Evolutionary conservation across 495 filamentous ascomycete species (phyloP), one percentile per base, ranked within the genome.

Genomic region (Immersiella caudata): DNA sequence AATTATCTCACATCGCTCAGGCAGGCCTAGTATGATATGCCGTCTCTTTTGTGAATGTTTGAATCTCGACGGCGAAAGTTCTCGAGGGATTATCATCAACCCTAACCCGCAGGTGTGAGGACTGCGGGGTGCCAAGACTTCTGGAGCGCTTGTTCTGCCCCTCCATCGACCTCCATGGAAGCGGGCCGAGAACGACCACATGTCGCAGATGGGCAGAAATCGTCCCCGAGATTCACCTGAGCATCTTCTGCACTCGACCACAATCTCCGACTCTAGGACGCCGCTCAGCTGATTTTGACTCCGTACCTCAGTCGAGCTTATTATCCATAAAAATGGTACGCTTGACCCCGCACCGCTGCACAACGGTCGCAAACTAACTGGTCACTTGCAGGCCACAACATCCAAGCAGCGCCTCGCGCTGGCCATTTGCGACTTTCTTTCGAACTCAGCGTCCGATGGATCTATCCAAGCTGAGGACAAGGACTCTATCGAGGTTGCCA

Each of bases 381-480:
- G 29, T 18, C 18, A 25, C 25, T 51, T 22, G 58, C 54, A 81
- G 79, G 72, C 77, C 56, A 78, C 79, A 66, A 90, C 91, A 69
- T 89, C 93, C 67, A 96, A 97, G 81, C 96, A 99, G 84, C 92
- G 94, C 80, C 88, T 99, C 66, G 96, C 95, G 73, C 91, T 98
- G 76, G 93, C 96, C 72, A 93, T 99, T 79, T 91, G 96, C 82
- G 93, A 97, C 81, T 99, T 97, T 84, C 89, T 99, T 29, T 85
- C 85, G 64, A 88, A 86, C 70, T 97, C 93, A 64, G 81, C 92
- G 68, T 93, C 87, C 66, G 95, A 99, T 72, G 94, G 94, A 71
- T 95, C 93, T 29, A 85, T 98, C 46, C 84, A 88, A 20, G 74
- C 88, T 70, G 96, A 98, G 58, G 95, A 99, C 75, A 84, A 87